These are phyloP conservation scores for Gynostemma pentaphyllum DNA, from an alignment of 306 rosid species.

Conservation along the genomic window DNA sequence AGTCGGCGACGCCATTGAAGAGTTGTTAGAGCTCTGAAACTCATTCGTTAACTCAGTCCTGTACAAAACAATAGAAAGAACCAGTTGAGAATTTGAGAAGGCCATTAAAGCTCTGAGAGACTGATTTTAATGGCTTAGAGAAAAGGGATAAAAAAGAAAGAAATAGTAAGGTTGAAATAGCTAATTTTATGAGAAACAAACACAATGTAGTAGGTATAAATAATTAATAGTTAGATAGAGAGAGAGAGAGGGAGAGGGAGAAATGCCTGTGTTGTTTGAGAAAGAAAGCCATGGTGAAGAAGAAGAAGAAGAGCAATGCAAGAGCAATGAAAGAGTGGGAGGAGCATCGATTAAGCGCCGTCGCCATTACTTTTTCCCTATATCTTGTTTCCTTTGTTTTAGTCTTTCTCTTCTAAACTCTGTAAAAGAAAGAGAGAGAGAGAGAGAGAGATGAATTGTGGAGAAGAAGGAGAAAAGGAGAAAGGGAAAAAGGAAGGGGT, in stretches of 20 bases:
- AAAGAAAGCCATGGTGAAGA: background rate
- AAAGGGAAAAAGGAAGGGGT: background rate
- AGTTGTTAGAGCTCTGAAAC: slow-evolving; percentile 59
- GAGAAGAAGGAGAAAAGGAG: background rate
- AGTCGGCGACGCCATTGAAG: slow-evolving; percentile 77
- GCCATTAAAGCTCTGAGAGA: background rate
- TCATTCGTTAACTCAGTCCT: slow-evolving; percentile 37
- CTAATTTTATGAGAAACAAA: background rate
- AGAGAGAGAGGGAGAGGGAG: background rate
- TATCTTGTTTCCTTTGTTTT: background rate
- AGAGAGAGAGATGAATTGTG: background rate
- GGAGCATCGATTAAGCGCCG: background rate
- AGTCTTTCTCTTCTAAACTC: background rate
- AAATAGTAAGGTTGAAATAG: background rate
- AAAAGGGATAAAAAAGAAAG: too few relatives aligned
- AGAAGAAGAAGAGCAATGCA: background rate
- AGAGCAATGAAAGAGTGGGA: background rate
- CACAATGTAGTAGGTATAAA: background rate
- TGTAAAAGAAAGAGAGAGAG: too few relatives aligned
- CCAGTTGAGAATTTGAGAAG: background rate
- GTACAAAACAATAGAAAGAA: background rate
- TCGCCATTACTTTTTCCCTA: background rate
- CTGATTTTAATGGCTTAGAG: too few relatives aligned
- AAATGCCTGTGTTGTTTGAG: background rate
- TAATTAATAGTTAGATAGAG: background rate